Percentiles rank a stretch among this genome's conserved stretches.
phyloP scores from a whole-genome alignment of 2,329 filamentous ascomycete genomes.

The Arthrocladium fulminans region DNA sequence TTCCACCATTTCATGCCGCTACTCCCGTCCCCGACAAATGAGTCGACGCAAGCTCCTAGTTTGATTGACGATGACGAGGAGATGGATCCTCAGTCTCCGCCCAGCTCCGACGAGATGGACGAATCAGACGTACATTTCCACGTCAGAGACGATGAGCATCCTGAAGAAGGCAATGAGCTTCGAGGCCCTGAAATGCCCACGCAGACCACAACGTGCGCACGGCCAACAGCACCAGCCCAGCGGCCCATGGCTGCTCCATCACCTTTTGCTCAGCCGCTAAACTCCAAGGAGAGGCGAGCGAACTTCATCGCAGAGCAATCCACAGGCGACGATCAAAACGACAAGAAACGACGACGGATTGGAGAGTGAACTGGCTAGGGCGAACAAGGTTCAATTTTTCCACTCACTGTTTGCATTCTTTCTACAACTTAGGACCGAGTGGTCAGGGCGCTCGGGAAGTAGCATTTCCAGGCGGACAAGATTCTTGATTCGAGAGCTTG shows the following conservation, averaged over 20 bases:
- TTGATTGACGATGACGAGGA: conserved; percentile 74
- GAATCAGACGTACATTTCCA: conserved; percentile 39
- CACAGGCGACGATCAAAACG: conserved; percentile 16
- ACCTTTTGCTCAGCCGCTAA: conserved; percentile 3
- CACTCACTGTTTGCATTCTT: not conserved
- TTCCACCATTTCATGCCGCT: conserved; percentile 5
- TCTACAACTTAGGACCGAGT: not conserved
- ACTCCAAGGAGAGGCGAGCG: conserved; percentile 27
- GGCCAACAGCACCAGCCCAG: conserved; percentile 27
- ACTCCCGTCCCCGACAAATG: conserved; percentile 33
- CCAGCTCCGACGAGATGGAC: conserved; percentile 45
- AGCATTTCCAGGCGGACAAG: conserved; percentile 1
- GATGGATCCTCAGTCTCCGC: conserved; percentile 57
- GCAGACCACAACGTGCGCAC: conserved; percentile 30
- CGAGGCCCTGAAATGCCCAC: conserved; percentile 10
- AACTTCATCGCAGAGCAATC: conserved; percentile 30
- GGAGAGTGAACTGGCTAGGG: conserved; percentile 8
- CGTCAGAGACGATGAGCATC: conserved; percentile 38
- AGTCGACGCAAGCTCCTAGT: conserved; percentile 69
- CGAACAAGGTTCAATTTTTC: not conserved
- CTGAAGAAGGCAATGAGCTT: conserved; percentile 24
- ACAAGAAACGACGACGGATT: conserved; percentile 10
- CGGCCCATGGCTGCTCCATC: conserved; percentile 24
- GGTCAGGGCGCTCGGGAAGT: not conserved
- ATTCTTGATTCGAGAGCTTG: not conserved